Percentiles rank a stretch among this genome's conserved stretches.
phyloP scores from a whole-genome alignment of 768 basidiomycete species.

The Rubroboletus satanas region DNA sequence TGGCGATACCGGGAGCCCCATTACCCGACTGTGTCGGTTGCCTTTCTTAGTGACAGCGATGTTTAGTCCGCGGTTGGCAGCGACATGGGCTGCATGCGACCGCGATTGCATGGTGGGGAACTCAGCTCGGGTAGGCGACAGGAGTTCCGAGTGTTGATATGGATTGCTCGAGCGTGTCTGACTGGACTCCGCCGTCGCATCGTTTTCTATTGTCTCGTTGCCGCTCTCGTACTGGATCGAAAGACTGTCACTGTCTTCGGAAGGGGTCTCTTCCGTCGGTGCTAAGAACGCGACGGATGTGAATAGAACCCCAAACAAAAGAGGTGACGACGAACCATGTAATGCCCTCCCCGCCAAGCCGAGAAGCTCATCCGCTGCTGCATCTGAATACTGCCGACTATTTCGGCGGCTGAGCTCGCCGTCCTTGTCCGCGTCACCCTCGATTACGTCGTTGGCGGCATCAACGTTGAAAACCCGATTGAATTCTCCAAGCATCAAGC shows the following conservation, averaged over 20 bases:
- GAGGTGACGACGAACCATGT: constrained; percentile 44
- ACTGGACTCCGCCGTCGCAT: constrained; percentile 44
- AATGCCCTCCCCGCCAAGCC: constrained; percentile 71
- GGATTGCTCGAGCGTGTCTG: constrained; percentile 38
- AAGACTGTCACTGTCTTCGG: constrained; percentile 65
- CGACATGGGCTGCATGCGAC: constrained; percentile 55
- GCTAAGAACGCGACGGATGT: constrained; percentile 24
- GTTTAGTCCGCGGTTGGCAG: constrained; percentile 69
- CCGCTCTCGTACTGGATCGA: constrained; percentile 73
- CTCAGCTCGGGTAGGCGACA: constrained; percentile 19
- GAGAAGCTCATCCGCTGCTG: constrained; percentile 78
- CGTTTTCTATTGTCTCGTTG: constrained; percentile 64
- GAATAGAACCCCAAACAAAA: not conserved
- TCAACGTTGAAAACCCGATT: constrained; percentile 90
- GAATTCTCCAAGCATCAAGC: constrained; percentile 90
- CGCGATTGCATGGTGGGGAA: constrained; percentile 34
- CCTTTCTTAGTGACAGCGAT: constrained; percentile 55
- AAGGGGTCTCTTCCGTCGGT: constrained; percentile 57
- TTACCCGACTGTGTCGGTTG: constrained; percentile 61
- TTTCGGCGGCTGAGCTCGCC: constrained; percentile 61
- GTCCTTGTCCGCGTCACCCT: constrained; percentile 26
- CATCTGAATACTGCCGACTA: constrained; percentile 78
- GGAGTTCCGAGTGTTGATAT: constrained; percentile 25
- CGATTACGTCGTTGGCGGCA: constrained; percentile 25
- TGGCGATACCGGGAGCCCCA: constrained; percentile 55